A percentile compares a stretch with the other conserved stretches of the same genome.
These are phyloP conservation scores for Lactifluus rugatus DNA, from an alignment of 768 basidiomycete species.

Conservation along the genomic window DNA sequence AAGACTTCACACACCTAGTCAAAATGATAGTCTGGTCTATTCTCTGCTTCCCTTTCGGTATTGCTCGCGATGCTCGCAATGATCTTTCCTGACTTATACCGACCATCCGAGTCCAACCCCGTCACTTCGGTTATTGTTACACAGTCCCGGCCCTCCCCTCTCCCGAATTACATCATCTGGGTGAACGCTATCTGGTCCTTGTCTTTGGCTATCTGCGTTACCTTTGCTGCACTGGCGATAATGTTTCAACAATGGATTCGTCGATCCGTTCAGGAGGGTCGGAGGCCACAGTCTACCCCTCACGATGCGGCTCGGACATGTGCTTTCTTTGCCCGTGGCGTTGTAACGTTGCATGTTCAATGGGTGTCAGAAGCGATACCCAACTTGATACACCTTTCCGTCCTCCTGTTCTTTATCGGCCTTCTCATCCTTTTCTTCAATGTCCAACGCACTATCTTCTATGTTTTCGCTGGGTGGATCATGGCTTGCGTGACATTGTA, in stretches of 20 bases:
- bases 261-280: not conserved
- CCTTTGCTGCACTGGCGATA: not conserved
- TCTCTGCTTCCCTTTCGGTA: no score
- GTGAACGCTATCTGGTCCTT: not conserved
- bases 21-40: no score
- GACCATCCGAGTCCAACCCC: no score
- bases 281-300: no score
- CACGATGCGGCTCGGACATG: not conserved
- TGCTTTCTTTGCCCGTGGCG: not conserved
- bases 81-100: no score
- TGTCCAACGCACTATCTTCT: not conserved
- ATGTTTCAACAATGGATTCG: not conserved
- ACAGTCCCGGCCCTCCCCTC: no score
- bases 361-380: not conserved
- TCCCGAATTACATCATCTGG: not conserved
- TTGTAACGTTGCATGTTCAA: not conserved
- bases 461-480: not conserved
- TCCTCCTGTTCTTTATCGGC: not conserved
- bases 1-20: no score
- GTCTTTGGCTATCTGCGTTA: not conserved
- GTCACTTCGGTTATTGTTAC: no score
- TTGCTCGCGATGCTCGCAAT: no score
- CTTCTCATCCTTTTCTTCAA: not conserved
- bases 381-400: not conserved
- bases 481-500: not conserved